phyloP scores from a whole-genome alignment of 2,329 filamentous ascomycete genomes.

The Ascocoryne sarcoides region DNA sequence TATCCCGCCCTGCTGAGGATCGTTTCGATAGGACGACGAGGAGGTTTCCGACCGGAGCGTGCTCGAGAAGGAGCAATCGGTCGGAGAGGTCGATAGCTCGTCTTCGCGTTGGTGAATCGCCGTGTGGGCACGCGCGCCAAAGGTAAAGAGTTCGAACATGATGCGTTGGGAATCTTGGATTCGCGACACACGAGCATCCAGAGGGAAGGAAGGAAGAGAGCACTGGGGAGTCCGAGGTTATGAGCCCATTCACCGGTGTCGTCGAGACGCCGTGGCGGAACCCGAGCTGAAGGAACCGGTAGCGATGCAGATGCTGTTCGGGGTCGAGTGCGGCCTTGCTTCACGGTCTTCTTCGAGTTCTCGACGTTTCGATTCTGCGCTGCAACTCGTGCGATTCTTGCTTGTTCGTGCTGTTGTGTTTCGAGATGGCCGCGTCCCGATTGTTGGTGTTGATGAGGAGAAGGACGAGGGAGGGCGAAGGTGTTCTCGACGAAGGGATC shows the following conservation, averaged over 20 bases:
- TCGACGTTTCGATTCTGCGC: not conserved
- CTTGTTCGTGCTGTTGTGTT: not conserved
- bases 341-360: not conserved
- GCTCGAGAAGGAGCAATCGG: constrained; percentile 17
- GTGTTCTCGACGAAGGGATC: no score
- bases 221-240: constrained; percentile 8
- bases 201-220: not conserved
- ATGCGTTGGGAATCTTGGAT: constrained; percentile 4
- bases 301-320: no score
- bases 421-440: not conserved
- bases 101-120: constrained; percentile 1
- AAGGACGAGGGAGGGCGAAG: no score
- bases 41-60: constrained; percentile 8
- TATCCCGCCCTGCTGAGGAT: constrained; percentile 1
- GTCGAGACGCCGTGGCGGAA: constrained; percentile 16
- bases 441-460: not conserved
- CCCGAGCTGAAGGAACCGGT: constrained; percentile 5
- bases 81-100: constrained; percentile 16
- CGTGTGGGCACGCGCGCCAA: constrained; percentile 17
- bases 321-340: not conserved
- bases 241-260: constrained; percentile 12
- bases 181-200: not conserved
- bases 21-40: constrained; percentile 3
- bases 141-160: constrained; percentile 25
- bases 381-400: not conserved